Conservation (phyloP, 2,329 filamentous ascomycete species). For the Colletotrichum lini region DNA sequence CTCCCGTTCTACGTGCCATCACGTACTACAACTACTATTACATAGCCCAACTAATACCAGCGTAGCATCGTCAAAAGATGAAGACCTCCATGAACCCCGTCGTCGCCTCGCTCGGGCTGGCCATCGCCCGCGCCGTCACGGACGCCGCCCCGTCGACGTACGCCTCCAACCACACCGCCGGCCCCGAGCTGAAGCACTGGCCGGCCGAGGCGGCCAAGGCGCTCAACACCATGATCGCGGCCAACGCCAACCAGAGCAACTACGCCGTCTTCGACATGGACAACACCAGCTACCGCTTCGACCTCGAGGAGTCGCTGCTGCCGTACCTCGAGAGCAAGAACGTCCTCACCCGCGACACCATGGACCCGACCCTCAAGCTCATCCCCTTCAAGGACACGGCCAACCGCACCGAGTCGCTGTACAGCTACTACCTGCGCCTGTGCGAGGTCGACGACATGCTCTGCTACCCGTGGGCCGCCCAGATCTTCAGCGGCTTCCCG, state of each 20-base stretch:
- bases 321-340: constrained; percentile 59
- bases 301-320: constrained; percentile 60
- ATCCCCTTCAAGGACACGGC: constrained; percentile 58
- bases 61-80: constrained; percentile 19
- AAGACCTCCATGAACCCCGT: constrained; percentile 33
- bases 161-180: constrained; percentile 35
- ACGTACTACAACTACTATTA: neutral
- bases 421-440: constrained; percentile 61
- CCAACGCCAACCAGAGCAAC: constrained; percentile 54
- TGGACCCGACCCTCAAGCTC: constrained; percentile 58
- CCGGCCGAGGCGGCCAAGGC: constrained; percentile 52
- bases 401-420: constrained; percentile 57
- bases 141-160: constrained; percentile 30
- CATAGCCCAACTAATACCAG: constrained; percentile 8
- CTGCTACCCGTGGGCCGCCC: constrained; percentile 60
- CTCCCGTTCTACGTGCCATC: neutral
- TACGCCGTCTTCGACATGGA: constrained; percentile 62
- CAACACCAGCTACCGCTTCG: constrained; percentile 60
- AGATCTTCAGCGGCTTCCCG: constrained; percentile 58
- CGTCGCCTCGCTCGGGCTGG: constrained; percentile 36
- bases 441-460: constrained; percentile 58
- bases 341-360: constrained; percentile 56
- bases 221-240: constrained; percentile 55
- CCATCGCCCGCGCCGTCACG: constrained; percentile 29
- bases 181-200: constrained; percentile 52